These are phyloP conservation scores for Davidsoniella eucalypti DNA, from an alignment of 2,329 filamentous ascomycete species.

Conservation along the genomic window DNA sequence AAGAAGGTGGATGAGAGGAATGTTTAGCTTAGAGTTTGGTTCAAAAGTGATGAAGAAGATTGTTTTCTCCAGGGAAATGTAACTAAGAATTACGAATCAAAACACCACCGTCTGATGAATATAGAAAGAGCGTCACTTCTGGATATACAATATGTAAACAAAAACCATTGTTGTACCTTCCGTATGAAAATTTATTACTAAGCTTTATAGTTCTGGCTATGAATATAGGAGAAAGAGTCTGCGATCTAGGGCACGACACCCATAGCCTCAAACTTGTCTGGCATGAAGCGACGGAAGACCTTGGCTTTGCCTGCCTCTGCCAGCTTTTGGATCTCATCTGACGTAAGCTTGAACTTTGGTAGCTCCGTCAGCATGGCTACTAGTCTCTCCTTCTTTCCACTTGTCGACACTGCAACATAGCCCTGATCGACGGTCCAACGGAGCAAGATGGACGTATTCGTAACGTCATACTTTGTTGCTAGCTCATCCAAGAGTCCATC, in stretches of 20 bases:
- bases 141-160: too few relatives aligned
- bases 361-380: slow-evolving; percentile 14
- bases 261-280: slow-evolving; percentile 5
- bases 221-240: too few relatives aligned
- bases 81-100: too few relatives aligned
- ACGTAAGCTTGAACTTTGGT: slow-evolving; percentile 11
- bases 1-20: too few relatives aligned
- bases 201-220: too few relatives aligned
- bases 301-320: neutral
- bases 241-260: slow-evolving; percentile 2
- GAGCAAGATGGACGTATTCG: slow-evolving; percentile 1
- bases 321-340: slow-evolving; percentile 3
- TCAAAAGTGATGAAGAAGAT: too few relatives aligned
- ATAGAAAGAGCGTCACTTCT: too few relatives aligned
- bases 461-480: neutral
- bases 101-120: too few relatives aligned
- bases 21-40: too few relatives aligned
- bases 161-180: too few relatives aligned
- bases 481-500: neutral
- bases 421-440: slow-evolving; percentile 6
- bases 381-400: slow-evolving; percentile 13
- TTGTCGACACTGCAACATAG: slow-evolving; percentile 10
- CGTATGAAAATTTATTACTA: too few relatives aligned
- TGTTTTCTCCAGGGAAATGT: too few relatives aligned
- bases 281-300: slow-evolving; percentile 1